Conservation (phyloP, 2,329 filamentous ascomycete genomes). For the Mycosphaerella sp. region DNA sequence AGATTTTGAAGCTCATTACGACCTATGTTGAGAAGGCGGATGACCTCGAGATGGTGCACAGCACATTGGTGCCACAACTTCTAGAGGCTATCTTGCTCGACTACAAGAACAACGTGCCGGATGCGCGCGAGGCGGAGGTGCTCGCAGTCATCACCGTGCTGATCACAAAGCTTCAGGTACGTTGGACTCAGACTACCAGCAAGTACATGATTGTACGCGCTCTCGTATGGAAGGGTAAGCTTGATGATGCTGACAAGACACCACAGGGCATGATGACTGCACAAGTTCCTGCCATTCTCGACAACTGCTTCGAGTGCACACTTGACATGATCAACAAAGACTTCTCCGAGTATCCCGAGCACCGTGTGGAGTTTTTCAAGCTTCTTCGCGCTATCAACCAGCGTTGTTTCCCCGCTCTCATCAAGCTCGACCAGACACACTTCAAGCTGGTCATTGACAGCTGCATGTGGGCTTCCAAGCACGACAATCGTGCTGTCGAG, state of each 20-base stretch:
- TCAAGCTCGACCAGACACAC: conserved; percentile 90
- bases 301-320: conserved; percentile 97
- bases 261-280: conserved; percentile 87
- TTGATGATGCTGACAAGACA: conserved; percentile 26
- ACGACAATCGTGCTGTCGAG: conserved; percentile 97
- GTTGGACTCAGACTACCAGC: conserved; percentile 52
- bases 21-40: conserved; percentile 98
- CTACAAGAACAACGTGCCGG: conserved; percentile 94
- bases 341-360: conserved; percentile 97
- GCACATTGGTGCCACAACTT: conserved; percentile 91
- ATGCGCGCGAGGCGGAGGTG: conserved; percentile 92
- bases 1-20: conserved; percentile 96
- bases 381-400: conserved; percentile 91
- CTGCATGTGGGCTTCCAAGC: conserved; percentile 99
- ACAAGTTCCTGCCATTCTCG: conserved; percentile 95
- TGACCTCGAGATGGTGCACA: conserved; percentile 85
- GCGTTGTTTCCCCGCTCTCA: conserved; percentile 88
- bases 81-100: conserved; percentile 90
- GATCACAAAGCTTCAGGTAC: conserved; percentile 90
- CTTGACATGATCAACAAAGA: conserved; percentile 99
- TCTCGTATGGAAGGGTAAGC: conserved; percentile 17
- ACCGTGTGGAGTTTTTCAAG: conserved; percentile 99
- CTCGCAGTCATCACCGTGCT: conserved; percentile 97
- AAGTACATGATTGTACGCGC: conserved; percentile 43
- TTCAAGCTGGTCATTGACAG: conserved; percentile 99